phyloP scores from a whole-genome alignment of 257 asterid genomes.

The Solanum pinnatisectum region DNA sequence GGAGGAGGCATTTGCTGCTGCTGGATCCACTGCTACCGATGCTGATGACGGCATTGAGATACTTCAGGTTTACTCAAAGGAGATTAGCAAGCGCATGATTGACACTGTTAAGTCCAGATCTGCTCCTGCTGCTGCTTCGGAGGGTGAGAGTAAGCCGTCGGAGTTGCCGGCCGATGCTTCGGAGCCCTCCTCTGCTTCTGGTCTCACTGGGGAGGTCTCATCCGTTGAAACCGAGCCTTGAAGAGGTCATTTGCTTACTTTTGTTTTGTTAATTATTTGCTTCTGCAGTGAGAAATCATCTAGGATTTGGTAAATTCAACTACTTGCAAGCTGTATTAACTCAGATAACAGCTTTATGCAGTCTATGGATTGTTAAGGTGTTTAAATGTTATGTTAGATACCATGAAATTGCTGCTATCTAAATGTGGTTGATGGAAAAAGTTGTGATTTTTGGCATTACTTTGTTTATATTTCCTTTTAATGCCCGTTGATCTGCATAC shows the following conservation, averaged over 20 bases:
- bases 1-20: constrained; percentile 54
- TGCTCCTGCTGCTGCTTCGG: constrained; percentile 16
- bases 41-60: constrained; percentile 75
- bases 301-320: neutral
- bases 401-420: neutral
- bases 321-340: neutral
- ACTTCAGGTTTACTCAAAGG: constrained; percentile 76
- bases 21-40: constrained; percentile 27
- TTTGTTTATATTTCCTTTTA: neutral
- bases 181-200: constrained; percentile 44
- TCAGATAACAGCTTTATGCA: neutral
- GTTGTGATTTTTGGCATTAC: neutral
- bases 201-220: constrained; percentile 37
- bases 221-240: constrained; percentile 21
- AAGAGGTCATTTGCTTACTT: neutral
- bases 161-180: neutral
- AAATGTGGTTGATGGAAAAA: neutral
- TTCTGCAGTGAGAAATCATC: neutral
- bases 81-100: constrained; percentile 75
- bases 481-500: neutral
- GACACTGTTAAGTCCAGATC: constrained; percentile 81
- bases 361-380: neutral
- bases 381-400: neutral
- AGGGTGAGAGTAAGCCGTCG: neutral
- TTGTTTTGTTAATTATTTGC: neutral